Evolutionary conservation across 2,329 filamentous ascomycete genomes (phyloP), one percentile per base, ranked within the genome.

Genomic region (Nemania abortiva): DNA sequence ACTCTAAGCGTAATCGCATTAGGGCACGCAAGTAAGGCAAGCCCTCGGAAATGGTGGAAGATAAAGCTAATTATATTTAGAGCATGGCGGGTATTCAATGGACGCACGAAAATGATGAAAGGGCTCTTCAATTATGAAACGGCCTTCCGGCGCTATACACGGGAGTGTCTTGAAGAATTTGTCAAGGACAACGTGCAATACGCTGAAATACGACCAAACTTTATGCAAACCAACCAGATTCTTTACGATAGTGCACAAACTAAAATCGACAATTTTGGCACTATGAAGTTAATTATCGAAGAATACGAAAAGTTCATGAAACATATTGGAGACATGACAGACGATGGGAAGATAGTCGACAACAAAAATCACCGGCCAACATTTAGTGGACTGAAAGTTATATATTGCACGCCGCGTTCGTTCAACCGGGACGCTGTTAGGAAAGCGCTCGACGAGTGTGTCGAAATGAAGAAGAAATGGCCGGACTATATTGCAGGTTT

Each of bases 1-100:
- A 60, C 3, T 70, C 73, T 42, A 74, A 62, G 64, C 24, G 60
- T 42, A 57, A 53, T 10, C 75, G 75, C 22, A 54, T 68, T 22
- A 71, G 73, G 57, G 74, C 75, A 49, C 72, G 71, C 45, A 74
- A 68, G 75, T 76, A 74, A 50, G 54, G 4, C 18, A 42, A 42
- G 3, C 3, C 29, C n/a, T 20, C 2, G 20, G 13, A 24, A 34
- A 60, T 13, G 42, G 58, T 42, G 11, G 20, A n/a, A 18, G 24
- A 58, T 55, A 3, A 24, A 65, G 47, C 71, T 75, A 39, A 74
- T 70, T 54, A 68, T 66, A 1, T 70, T 56, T 62, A 87, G 86
- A 6, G 84, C 85, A 6, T 89, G 87, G 87, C 81, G 84, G 66
- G 86, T 85, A 73, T 94, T 94, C 76, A 88, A 88, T 67, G 83